A percentile compares a stretch with the other conserved stretches of the same genome.
phyloP scores from a whole-genome alignment of 306 rosid genomes.

The Prinsepia uniflora region DNA sequence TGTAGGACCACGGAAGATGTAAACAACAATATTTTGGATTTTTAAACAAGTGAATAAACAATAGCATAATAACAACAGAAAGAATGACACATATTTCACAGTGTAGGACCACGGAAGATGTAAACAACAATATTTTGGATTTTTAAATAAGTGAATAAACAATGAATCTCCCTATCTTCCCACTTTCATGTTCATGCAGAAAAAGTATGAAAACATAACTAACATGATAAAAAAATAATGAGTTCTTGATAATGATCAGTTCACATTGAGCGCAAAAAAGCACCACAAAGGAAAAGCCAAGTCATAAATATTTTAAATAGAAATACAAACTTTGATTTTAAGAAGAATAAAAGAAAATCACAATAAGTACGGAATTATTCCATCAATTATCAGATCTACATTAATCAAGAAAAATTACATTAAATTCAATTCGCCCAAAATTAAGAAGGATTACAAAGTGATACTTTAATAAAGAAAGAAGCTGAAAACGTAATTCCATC shows the following conservation, averaged over 20 bases:
- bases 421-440: neutral
- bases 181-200: neutral
- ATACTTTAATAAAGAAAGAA: neutral
- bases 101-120: neutral
- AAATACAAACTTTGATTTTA: too few relatives aligned
- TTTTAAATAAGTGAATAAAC: neutral
- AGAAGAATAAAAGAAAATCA: too few relatives aligned
- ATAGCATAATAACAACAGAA: slow-evolving; percentile 17
- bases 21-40: neutral
- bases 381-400: neutral
- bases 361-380: too few relatives aligned
- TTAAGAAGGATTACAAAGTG: neutral
- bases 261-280: too few relatives aligned
- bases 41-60: neutral
- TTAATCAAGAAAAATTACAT: neutral
- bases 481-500: neutral
- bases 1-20: neutral
- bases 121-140: neutral
- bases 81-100: slow-evolving; percentile 11
- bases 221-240: neutral
- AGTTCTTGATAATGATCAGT: too few relatives aligned
- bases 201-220: neutral
- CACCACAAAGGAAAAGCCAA: neutral
- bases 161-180: neutral
- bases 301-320: too few relatives aligned